These are phyloP conservation scores for Calonectria pseudoreteaudii DNA, from an alignment of 2,329 filamentous ascomycete species.

Conservation along the genomic window DNA sequence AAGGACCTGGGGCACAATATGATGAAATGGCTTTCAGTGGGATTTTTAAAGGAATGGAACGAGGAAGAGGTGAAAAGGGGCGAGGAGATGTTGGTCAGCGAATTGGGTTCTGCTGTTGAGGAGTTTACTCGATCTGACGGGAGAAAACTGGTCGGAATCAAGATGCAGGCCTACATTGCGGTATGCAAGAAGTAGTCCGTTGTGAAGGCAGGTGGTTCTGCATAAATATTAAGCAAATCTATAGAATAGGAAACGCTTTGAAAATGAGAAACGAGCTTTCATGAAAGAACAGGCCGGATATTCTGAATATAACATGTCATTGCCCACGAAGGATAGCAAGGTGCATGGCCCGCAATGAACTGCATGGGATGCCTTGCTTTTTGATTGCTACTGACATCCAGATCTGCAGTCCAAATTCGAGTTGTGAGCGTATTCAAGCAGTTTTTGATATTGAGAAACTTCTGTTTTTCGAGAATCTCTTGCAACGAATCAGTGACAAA, in stretches of 20 bases:
- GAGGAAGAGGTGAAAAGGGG: background rate
- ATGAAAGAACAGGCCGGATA: background rate
- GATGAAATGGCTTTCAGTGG: background rate
- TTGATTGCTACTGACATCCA: background rate
- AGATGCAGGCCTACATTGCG: background rate
- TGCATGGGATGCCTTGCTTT: too few relatives aligned
- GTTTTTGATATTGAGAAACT: constrained; percentile 2
- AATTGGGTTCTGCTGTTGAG: background rate
- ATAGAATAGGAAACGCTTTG: background rate
- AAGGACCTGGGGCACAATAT: background rate
- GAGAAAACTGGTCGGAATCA: background rate
- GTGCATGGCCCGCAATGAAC: background rate
- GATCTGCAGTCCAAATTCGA: background rate
- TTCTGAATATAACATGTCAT: background rate
- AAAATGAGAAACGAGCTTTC: background rate
- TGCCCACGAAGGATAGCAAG: background rate
- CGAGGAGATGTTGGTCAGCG: background rate
- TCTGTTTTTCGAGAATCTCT: background rate
- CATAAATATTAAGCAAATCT: background rate
- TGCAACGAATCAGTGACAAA: background rate
- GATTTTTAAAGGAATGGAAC: constrained; percentile 1
- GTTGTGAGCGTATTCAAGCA: background rate
- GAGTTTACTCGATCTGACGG: background rate
- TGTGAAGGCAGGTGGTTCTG: background rate
- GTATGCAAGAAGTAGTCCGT: background rate